Evolutionary conservation across 768 basidiomycete genomes (phyloP), one percentile per base, ranked within the genome.

Genomic region (Termitomyces sp.): DNA sequence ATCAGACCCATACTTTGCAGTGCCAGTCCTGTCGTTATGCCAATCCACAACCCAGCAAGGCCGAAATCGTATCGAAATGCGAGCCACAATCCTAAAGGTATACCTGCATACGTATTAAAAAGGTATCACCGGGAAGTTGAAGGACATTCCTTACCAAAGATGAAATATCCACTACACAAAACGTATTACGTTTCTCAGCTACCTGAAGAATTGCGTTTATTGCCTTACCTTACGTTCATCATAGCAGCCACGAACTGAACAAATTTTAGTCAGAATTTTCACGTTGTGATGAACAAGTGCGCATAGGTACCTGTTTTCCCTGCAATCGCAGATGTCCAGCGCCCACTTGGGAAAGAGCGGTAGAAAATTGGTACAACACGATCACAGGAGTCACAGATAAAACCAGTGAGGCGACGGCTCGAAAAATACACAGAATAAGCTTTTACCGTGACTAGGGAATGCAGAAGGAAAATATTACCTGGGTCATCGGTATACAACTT

Each of bases 241-340:
- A 93, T 46, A 0, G 92, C 92, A 5, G 91, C 90, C 0, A 80
- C 76, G 59, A 84, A 78, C 80, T 91, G 46, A 62, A 8, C 54
- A 26, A 18, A 52, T 20, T 41, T 4, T 38, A 24, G 5, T 49
- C 43, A 3, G 28, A 22, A 24, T 52, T 24, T 44, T 32, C 36
- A 28, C 22, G 20, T 6, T 33, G 49, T 43, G 57, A 59, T 32
- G 56, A 16, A 24, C 44, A 20, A 28, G 14, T 45, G 11, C 58
- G 20, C 7, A 65, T 68, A 14, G 53, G 9, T 38, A 76, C 85
- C 71, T 89, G 89, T 69, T 87, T 88, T 26, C 94, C 94, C 35
- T 83, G 74, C 0, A 93, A 88, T 40, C 95, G 80, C 55, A 98
- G 77, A 59, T 96, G 82, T 2, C 92, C 94, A 9, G 77, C 80